A percentile compares a stretch with the other conserved stretches of the same genome.
Conservation (phyloP, 768 basidiomycete species). For the Leucocoprinus sp. region DNA sequence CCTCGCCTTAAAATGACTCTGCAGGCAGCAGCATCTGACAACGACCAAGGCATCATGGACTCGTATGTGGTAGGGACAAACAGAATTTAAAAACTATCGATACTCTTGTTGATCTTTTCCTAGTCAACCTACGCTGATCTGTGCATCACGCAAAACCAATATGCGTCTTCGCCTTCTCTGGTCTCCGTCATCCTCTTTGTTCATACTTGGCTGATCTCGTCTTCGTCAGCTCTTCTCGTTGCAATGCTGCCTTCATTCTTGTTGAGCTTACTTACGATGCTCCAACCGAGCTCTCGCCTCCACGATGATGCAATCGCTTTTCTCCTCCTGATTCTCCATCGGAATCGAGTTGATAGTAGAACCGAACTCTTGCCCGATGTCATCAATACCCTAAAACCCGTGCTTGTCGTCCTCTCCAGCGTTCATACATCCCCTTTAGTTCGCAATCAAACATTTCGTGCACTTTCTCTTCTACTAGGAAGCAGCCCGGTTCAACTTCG, state of each 20-base stretch:
- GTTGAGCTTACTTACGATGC: slow-evolving; percentile 36
- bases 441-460: slow-evolving; percentile 54
- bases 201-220: slow-evolving; percentile 17
- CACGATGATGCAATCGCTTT: slow-evolving; percentile 57
- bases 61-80: slow-evolving; percentile 20
- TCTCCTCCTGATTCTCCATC: slow-evolving; percentile 33
- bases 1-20: slow-evolving; percentile 27
- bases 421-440: slow-evolving; percentile 49
- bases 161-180: slow-evolving; percentile 20
- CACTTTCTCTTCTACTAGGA: slow-evolving; percentile 46
- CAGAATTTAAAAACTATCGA: slow-evolving; percentile 1
- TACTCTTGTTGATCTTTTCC: neutral
- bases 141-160: slow-evolving; percentile 16
- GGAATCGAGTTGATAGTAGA: slow-evolving; percentile 12
- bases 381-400: slow-evolving; percentile 36
- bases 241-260: slow-evolving; percentile 25
- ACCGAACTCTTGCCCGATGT: slow-evolving; percentile 34
- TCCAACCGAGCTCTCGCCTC: slow-evolving; percentile 39
- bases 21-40: neutral
- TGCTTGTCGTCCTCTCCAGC: slow-evolving; percentile 51
- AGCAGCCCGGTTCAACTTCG: slow-evolving; percentile 39
- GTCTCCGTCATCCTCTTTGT: slow-evolving; percentile 30
- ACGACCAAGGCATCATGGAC: neutral
- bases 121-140: slow-evolving; percentile 31
- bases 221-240: slow-evolving; percentile 6